Conservation (phyloP, 1,284 basidiomycete genomes). For the Pseudozyma flocculosa region DNA sequence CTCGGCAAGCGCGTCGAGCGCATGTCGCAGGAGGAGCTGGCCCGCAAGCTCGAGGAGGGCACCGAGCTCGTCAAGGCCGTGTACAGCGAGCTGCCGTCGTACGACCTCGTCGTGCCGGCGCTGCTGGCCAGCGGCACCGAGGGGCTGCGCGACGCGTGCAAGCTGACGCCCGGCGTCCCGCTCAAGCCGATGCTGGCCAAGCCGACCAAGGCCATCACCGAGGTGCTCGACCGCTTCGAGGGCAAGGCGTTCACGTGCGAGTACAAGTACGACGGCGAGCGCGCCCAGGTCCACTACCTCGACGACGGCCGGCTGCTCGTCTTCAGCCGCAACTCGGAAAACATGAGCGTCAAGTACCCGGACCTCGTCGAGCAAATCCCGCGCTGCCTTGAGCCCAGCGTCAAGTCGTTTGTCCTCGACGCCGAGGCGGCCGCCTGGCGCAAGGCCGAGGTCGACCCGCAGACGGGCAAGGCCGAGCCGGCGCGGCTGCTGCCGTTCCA, state of each 20-base stretch:
- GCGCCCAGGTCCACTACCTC: constrained; percentile 68
- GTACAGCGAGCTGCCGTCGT: constrained; percentile 91
- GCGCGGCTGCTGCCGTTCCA: constrained; percentile 89
- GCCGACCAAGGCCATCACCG: constrained; percentile 97
- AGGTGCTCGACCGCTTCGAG: constrained; percentile 96
- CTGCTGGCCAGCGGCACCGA: constrained; percentile 78
- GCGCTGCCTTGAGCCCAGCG: constrained; percentile 65
- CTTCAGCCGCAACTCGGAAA: constrained; percentile 96
- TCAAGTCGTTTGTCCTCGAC: constrained; percentile 88
- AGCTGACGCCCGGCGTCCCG: constrained; percentile 86
- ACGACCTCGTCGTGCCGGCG: constrained; percentile 91
- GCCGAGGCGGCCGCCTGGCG: constrained; percentile 96
- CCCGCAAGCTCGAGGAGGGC: constrained; percentile 75
- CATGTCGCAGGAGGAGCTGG: constrained; percentile 70
- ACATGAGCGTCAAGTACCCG: constrained; percentile 99
- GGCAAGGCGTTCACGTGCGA: constrained; percentile 95
- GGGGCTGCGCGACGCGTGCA: constrained; percentile 73
- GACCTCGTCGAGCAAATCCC: constrained; percentile 93
- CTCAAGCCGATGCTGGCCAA: constrained; percentile 99
- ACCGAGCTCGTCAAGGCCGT: constrained; percentile 81
- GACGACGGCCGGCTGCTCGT: constrained; percentile 66
- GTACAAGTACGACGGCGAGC: constrained; percentile 99
- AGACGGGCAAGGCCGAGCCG: constrained; percentile 13
- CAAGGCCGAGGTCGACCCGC: constrained; percentile 61
- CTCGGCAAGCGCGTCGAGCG: constrained; percentile 63